These are phyloP conservation scores for Mycena latifolia DNA, from an alignment of 768 basidiomycete genomes.

Conservation along the genomic window DNA sequence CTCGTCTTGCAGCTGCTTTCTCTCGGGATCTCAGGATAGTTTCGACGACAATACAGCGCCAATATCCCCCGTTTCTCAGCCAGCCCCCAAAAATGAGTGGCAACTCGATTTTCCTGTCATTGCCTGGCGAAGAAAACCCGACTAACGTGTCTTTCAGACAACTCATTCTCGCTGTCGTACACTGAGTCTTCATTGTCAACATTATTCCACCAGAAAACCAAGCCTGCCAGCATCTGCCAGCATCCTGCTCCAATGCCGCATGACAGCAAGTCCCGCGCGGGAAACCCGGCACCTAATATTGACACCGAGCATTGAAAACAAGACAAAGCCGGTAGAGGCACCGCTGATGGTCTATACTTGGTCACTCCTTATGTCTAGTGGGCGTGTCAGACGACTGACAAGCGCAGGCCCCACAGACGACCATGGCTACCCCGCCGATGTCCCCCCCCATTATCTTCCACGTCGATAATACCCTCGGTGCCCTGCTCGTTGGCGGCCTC, in stretches of 20 bases:
- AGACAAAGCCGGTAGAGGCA: not conserved
- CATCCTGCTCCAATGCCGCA: conserved; percentile 12
- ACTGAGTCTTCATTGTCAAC: not conserved
- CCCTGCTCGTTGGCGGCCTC: conserved; percentile 54
- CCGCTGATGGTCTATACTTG: conserved; percentile 14
- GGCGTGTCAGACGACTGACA: not conserved
- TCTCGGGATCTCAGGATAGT: not conserved
- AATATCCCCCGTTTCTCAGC: too few relatives aligned
- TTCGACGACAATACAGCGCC: conserved; percentile 1
- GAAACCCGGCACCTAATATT: conserved; percentile 4
- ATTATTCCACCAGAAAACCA: not conserved
- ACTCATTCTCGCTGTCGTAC: too few relatives aligned
- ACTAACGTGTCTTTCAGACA: too few relatives aligned
- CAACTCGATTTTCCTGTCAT: too few relatives aligned
- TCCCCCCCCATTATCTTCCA: conserved; percentile 35
- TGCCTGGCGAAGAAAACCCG: too few relatives aligned
- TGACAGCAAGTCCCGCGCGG: not conserved
- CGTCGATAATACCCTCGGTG: conserved; percentile 62
- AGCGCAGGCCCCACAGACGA: not conserved
- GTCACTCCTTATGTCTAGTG: conserved; percentile 18
- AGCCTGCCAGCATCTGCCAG: conserved; percentile 9
- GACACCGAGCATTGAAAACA: conserved; percentile 1
- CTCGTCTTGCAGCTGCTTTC: not conserved
- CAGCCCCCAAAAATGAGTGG: too few relatives aligned
- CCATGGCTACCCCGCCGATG: conserved; percentile 13